Base-by-base conservation (phyloP, 768 basidiomycete species). In the Ephemerocybe angulata region DNA sequence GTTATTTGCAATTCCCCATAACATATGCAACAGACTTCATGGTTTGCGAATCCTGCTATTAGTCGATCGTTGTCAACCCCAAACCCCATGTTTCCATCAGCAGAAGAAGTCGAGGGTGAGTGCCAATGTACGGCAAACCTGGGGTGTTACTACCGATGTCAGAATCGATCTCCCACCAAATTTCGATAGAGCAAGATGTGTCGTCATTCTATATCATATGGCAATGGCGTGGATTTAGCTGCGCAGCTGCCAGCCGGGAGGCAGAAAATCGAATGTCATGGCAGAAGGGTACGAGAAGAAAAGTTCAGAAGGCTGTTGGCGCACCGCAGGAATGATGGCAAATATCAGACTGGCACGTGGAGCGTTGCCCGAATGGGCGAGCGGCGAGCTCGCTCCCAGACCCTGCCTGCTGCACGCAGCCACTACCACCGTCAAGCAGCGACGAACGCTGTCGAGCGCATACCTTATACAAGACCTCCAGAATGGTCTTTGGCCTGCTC, bases 401-500 rank as follows among this genome's bases (percentile, higher is more conserved):
- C 27, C 48, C 25, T 47, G 35, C n/a, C n/a, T n/a, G 44, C 44
- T 46, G 46, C 46, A 47, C 19, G 48, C 19, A n/a, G 48, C 48
- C 21, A 50, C 48, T 31, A 50, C 30, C 29, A 35, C 11, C 51
- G 12, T 28, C 43, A n/a, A 48, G 15, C 10, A 28, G 6, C 51
- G 21, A 42, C 51, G 11, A 28, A n/a, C 19, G 13, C 29, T 15
- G 11, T 33, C 29, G 2, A n/a, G n/a, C n/a, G n/a, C n/a, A n/a
- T n/a, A n/a, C n/a, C n/a, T n/a, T n/a, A n/a, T n/a, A n/a, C n/a
- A n/a, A n/a, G n/a, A n/a, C 29, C 27, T 19, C 27, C 57, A 67
- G 57, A 33, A 70, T 70, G 68, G 63, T 67, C 63, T 67, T 62
- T 59, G 70, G 65, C 56, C 65, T 63, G 52, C 60, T 64, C 53